Evolutionary conservation across 2,329 filamentous ascomycete species (phyloP).

Genomic region (Ophiostoma triangulosporum): DNA sequence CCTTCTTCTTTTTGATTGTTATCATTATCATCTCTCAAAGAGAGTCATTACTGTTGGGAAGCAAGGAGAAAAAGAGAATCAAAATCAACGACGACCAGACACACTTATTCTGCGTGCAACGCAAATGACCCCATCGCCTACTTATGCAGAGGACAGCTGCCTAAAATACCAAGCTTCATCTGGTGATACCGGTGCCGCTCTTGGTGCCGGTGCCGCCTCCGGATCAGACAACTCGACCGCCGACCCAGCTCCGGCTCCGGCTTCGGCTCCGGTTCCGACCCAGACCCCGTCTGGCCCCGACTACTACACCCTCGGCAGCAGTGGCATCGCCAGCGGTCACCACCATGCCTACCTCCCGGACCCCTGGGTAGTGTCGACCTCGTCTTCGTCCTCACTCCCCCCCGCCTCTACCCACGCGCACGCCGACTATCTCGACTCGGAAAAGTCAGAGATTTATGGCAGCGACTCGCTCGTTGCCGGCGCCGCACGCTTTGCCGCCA

Average conservation of each 20-base stretch:
- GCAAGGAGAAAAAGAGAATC: background rate
- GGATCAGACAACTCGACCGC: background rate
- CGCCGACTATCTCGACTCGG: background rate
- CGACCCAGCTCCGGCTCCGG: background rate
- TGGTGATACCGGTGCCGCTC: background rate
- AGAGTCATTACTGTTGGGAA: too few relatives aligned
- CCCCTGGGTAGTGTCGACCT: constrained; percentile 4
- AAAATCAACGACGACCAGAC: background rate
- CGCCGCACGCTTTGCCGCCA: constrained; percentile 4
- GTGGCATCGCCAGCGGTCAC: constrained; percentile 7
- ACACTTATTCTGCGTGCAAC: background rate
- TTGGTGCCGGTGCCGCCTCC: background rate
- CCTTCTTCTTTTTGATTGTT: background rate
- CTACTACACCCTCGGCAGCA: constrained; percentile 6
- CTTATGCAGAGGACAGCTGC: constrained; percentile 28
- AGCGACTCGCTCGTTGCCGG: constrained; percentile 1
- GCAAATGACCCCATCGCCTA: constrained; percentile 19
- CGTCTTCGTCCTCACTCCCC: too few relatives aligned
- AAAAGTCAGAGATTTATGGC: background rate
- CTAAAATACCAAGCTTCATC: constrained; percentile 20
- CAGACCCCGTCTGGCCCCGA: background rate
- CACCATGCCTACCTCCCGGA: constrained; percentile 8
- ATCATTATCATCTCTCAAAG: too few relatives aligned
- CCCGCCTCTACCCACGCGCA: background rate
- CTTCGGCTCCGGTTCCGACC: background rate